Base-by-base conservation (phyloP, 192 early-diverging fungal species). In the Umbelopsis vinacea region DNA sequence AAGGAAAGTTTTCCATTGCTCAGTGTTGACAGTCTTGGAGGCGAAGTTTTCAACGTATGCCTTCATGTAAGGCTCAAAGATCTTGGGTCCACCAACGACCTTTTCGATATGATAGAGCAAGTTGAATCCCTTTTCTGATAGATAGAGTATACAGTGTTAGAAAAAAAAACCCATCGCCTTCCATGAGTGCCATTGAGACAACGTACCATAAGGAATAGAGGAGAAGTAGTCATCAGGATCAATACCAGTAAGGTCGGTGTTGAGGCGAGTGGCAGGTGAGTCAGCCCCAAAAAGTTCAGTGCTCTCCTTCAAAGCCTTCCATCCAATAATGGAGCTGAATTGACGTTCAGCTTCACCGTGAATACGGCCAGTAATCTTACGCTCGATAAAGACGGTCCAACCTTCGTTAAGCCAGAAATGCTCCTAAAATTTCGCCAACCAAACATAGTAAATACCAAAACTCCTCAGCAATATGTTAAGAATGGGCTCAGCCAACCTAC, bases 371-470 rank as follows among this genome's bases (percentile, higher is more conserved):
- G 90, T 69, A 55, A 98, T 97, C 83, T 95, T 96, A 76, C 95
- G 89, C 82, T 99, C 95, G 66, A 95, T 85, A 79, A 94, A 96
- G 23, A 96, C 88, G 6, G 96, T 98, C 85, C 94, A 95, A 67
- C 97, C 96, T 84, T 99, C 97, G 73, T 98, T 99, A 33, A 98
- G 84, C 97, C 95, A 96, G 74, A 92, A 92, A 69, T 89, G 82
- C 75, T 88, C 85, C 89, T 81, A 79, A 1, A 29, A 52, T 73
- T 21, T 23, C 7, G 0, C 57, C 17, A 43, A 11, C 40, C 3
- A 33, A 23, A 21, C 0, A 47, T 40, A 17, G 21, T 21, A 35
- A 52, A 23, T 38, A 46, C 21, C 2, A 21, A 38, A 8, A 26
- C 10, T 48, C 19, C 5, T 48, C 21, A 10, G 50, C 40, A 43